A percentile compares a stretch with the other conserved stretches of the same genome.
These are phyloP conservation scores for Eucalyptus camaldulensis DNA, from an alignment of 345 rosid genomes.

Conservation along the genomic window DNA sequence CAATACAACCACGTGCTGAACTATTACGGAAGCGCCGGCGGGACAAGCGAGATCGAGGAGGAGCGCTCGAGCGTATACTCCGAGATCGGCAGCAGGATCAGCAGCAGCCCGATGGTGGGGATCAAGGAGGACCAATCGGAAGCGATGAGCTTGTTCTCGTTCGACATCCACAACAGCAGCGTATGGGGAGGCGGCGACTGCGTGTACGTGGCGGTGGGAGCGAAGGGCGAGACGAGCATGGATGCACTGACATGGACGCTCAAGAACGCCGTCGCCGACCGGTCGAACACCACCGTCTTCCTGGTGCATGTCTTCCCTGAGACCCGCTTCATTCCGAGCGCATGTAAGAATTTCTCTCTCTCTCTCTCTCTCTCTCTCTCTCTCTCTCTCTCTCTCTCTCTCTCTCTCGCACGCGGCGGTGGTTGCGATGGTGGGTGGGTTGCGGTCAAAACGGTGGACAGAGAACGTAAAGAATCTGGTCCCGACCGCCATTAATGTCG, in stretches of 20 bases:
- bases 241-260: constrained; percentile 76
- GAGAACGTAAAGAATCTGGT: not conserved
- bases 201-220: constrained; percentile 64
- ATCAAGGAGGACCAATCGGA: constrained; percentile 13
- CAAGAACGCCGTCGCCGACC: constrained; percentile 7
- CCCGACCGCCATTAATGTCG: not conserved
- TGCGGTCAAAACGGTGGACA: not conserved
- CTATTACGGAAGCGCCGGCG: not conserved
- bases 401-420: not conserved
- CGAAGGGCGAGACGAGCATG: constrained; percentile 60
- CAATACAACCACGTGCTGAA: not conserved
- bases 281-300: constrained; percentile 5
- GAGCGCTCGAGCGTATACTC: constrained; percentile 14
- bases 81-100: not conserved
- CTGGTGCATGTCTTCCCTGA: constrained; percentile 4
- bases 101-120: not conserved
- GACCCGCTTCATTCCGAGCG: not conserved
- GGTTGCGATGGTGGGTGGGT: not conserved
- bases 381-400: not conserved
- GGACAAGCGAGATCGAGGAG: not conserved
- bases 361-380: no score
- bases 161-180: constrained; percentile 1
- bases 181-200: constrained; percentile 20
- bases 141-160: constrained; percentile 21
- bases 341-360: not conserved